Percentiles rank a stretch among this genome's conserved stretches.
Evolutionary conservation across 1,284 basidiomycete genomes (phyloP).

Genomic region (Trichosporon asahii): DNA sequence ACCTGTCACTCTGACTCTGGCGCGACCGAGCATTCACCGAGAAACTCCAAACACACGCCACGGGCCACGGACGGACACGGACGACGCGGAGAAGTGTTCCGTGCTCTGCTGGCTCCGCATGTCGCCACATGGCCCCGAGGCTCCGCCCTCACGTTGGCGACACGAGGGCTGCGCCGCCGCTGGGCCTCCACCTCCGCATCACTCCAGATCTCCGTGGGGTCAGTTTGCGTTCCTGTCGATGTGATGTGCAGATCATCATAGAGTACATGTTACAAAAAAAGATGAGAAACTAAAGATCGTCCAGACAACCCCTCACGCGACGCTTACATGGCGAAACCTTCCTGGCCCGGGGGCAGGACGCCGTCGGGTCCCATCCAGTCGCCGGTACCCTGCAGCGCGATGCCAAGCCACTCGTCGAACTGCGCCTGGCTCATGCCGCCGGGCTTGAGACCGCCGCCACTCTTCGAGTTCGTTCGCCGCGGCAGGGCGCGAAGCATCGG

Average conservation of each 20-base stretch:
- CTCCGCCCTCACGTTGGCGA: background rate
- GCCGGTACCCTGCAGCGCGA: slow-evolving; percentile 26
- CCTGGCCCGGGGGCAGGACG: slow-evolving; percentile 12
- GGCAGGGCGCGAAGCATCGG: slow-evolving; percentile 37
- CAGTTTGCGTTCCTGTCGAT: background rate
- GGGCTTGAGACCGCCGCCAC: slow-evolving; percentile 4
- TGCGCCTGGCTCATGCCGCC: slow-evolving; percentile 20
- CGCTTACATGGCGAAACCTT: slow-evolving; percentile 10
- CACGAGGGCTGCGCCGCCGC: background rate
- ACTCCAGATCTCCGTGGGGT: background rate
- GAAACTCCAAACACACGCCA: too few relatives aligned
- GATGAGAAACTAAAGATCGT: background rate
- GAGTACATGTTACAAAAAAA: slow-evolving; percentile 1
- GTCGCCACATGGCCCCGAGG: background rate
- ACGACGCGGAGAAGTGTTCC: too few relatives aligned
- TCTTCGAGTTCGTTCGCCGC: slow-evolving; percentile 17
- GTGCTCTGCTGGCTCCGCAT: too few relatives aligned
- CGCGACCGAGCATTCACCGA: too few relatives aligned
- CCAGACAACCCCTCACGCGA: background rate
- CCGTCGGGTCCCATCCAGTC: slow-evolving; percentile 23
- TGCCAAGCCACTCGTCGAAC: slow-evolving; percentile 35
- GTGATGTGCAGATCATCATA: background rate
- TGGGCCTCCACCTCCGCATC: background rate
- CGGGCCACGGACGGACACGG: too few relatives aligned
- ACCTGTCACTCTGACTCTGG: too few relatives aligned